A percentile compares a stretch with the other conserved stretches of the same genome.
phyloP scores from a whole-genome alignment of 495 filamentous ascomycete genomes.

The Cercophora scortea region DNA sequence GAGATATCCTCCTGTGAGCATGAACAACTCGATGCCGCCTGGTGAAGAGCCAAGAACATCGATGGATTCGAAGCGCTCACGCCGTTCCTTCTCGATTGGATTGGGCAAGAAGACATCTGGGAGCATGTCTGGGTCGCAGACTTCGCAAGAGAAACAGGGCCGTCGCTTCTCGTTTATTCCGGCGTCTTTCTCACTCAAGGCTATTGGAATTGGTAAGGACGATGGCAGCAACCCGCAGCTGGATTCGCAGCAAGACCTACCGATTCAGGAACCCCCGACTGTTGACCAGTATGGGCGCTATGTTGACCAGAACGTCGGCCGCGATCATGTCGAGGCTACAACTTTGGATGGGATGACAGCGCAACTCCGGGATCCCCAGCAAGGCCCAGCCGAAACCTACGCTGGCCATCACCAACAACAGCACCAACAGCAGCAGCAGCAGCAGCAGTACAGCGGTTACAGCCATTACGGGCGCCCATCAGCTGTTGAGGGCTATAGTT shows the following conservation, averaged over 20 bases:
- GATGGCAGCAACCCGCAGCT: conserved; percentile 21
- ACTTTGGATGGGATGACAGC: conserved; percentile 36
- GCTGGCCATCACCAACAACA: neutral
- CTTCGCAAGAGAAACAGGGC: conserved; percentile 46
- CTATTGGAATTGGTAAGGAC: conserved; percentile 44
- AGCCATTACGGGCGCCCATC: conserved; percentile 28
- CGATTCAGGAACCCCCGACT: conserved; percentile 39
- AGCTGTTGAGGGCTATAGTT: conserved; percentile 30
- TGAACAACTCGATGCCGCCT: conserved; percentile 51
- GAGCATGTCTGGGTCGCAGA: conserved; percentile 43
- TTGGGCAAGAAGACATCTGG: conserved; percentile 64
- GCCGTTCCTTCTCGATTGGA: conserved; percentile 67
- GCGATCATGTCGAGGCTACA: conserved; percentile 21
- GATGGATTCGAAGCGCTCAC: conserved; percentile 61
- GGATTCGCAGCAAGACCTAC: conserved; percentile 38
- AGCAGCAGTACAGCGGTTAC: conserved; percentile 8
- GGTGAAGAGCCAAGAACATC: conserved; percentile 57
- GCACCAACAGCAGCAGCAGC: conserved; percentile 7
- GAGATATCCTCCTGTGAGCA: conserved; percentile 72
- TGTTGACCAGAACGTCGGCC: conserved; percentile 22
- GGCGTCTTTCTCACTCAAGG: conserved; percentile 60
- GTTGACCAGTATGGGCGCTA: conserved; percentile 32
- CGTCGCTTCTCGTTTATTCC: conserved; percentile 78
- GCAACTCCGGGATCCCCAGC: conserved; percentile 24
- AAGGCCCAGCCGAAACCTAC: conserved; percentile 16